These are phyloP conservation scores for Tolypocladium pustulatum DNA, from an alignment of 2,329 filamentous ascomycete genomes.

Conservation along the genomic window DNA sequence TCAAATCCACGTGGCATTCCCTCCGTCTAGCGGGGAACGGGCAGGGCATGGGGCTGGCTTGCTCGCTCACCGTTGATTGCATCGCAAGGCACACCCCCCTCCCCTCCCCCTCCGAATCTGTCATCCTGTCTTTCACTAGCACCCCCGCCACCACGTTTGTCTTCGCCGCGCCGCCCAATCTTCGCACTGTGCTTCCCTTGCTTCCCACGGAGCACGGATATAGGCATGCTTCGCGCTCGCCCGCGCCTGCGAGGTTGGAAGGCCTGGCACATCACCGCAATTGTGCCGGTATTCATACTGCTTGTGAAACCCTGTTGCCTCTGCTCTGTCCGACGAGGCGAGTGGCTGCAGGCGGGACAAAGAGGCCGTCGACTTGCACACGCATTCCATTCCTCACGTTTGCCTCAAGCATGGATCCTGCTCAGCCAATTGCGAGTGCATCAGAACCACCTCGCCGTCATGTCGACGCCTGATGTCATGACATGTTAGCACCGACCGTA, in stretches of 20 bases:
- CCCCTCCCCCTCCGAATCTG: not conserved
- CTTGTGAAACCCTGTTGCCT: not conserved
- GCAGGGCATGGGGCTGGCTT: not conserved
- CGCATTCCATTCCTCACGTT: not conserved
- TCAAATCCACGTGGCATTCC: constrained; percentile 9
- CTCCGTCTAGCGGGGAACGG: constrained; percentile 4
- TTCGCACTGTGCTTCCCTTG: not conserved
- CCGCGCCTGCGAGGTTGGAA: not conserved
- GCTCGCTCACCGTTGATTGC: not conserved
- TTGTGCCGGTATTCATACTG: too few species aligned
- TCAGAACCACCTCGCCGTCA: not conserved
- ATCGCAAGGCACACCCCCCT: not conserved
- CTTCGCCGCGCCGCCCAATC: not conserved
- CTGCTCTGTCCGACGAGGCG: not conserved
- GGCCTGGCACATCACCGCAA: not conserved
- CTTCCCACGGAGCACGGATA: not conserved
- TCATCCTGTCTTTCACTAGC: not conserved
- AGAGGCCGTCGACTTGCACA: not conserved
- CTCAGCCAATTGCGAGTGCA: not conserved
- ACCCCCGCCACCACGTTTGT: not conserved
- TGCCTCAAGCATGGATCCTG: not conserved
- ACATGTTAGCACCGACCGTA: not conserved
- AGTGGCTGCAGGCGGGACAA: not conserved
- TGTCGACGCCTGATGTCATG: not conserved
- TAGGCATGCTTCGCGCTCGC: not conserved